A percentile compares a stretch with the other conserved stretches of the same genome.
phyloP scores from a whole-genome alignment of 495 filamentous ascomycete species.

The Penicillium paxilli region DNA sequence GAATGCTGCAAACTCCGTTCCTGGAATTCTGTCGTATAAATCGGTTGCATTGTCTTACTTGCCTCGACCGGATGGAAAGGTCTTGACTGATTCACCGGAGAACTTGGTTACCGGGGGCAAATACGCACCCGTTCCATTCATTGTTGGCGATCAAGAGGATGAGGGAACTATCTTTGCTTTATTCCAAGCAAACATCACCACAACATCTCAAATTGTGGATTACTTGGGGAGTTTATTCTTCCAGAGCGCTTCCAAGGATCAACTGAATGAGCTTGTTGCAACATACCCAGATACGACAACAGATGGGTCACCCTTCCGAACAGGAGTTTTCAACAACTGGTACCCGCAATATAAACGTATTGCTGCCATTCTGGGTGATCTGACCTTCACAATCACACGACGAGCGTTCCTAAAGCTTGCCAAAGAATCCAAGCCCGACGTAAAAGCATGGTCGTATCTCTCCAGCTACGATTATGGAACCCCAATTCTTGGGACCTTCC shows the following conservation, averaged over 20 bases:
- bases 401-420: slow-evolving; percentile 53
- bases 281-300: slow-evolving; percentile 52
- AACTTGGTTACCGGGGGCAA: slow-evolving; percentile 44
- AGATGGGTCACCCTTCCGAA: slow-evolving; percentile 66
- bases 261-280: slow-evolving; percentile 53
- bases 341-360: slow-evolving; percentile 78
- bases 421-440: slow-evolving; percentile 44
- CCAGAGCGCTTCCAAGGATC: slow-evolving; percentile 38
- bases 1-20: slow-evolving; percentile 65
- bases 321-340: slow-evolving; percentile 58
- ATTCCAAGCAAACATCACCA: slow-evolving; percentile 64
- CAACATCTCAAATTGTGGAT: slow-evolving; percentile 51
- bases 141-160: slow-evolving; percentile 60
- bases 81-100: slow-evolving; percentile 57
- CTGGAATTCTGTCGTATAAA: slow-evolving; percentile 60
- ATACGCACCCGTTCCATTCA: slow-evolving; percentile 60
- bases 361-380: slow-evolving; percentile 72
- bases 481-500: slow-evolving; percentile 71
- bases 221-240: slow-evolving; percentile 62
- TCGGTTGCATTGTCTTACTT: slow-evolving; percentile 65
- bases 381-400: slow-evolving; percentile 64
- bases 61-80: slow-evolving; percentile 62
- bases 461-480: slow-evolving; percentile 66
- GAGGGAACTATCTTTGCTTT: slow-evolving; percentile 65
- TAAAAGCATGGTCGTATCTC: slow-evolving; percentile 72